Percentiles rank a stretch among this genome's conserved stretches.
phyloP scores from a whole-genome alignment of 1,284 basidiomycete species.

The Xanthoconium separans region DNA sequence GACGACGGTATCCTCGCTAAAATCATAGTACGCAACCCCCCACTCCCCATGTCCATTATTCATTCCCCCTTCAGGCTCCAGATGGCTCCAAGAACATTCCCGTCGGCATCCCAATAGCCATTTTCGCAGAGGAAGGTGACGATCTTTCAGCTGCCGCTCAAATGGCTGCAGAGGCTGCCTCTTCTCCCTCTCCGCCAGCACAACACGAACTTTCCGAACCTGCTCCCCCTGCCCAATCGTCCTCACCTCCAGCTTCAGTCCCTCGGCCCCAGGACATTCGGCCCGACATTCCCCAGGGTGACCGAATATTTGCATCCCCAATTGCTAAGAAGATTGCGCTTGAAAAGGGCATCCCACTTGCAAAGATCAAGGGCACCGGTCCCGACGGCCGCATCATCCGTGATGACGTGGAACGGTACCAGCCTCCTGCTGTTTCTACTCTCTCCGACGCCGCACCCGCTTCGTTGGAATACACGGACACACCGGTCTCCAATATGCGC shows the following conservation, averaged over 20 bases:
- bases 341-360: constrained; percentile 91
- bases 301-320: constrained; percentile 92
- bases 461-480: constrained; percentile 80
- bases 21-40: constrained; percentile 61
- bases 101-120: constrained; percentile 87
- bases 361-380: constrained; percentile 91
- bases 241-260: constrained; percentile 42
- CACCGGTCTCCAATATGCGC: constrained; percentile 94
- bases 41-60: background rate
- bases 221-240: constrained; percentile 35
- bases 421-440: constrained; percentile 50
- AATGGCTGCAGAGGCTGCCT: constrained; percentile 66
- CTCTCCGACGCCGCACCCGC: constrained; percentile 40
- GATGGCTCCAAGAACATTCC: constrained; percentile 87
- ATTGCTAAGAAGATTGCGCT: constrained; percentile 96
- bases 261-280: constrained; percentile 45
- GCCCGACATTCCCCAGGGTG: constrained; percentile 60
- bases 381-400: constrained; percentile 93
- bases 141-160: constrained; percentile 83
- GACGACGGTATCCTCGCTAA: constrained; percentile 96
- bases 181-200: constrained; percentile 36
- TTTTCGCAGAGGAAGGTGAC: constrained; percentile 92
- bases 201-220: constrained; percentile 38
- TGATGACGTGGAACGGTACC: constrained; percentile 91
- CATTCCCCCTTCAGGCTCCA: constrained; percentile 47